These are phyloP conservation scores for Alloascoidea hylecoeti DNA, from an alignment of 805 yeast genomes.

Conservation along the genomic window DNA sequence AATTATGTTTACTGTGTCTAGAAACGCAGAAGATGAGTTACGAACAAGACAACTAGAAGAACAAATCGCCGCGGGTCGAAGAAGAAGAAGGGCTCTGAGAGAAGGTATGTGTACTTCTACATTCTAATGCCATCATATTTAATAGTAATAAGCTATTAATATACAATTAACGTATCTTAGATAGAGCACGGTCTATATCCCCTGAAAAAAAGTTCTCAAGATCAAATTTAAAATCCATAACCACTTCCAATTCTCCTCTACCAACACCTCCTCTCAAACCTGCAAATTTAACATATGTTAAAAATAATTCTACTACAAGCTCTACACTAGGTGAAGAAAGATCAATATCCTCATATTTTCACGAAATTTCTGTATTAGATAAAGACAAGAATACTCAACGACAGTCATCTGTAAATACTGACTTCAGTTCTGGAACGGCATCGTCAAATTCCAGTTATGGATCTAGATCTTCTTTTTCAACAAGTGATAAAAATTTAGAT, in stretches of 20 bases:
- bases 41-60: constrained; percentile 14
- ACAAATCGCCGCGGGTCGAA: constrained; percentile 15
- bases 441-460: background rate
- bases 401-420: too few relatives aligned
- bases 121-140: background rate
- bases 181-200: constrained; percentile 10
- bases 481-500: background rate
- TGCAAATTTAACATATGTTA: too few relatives aligned
- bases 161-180: constrained; percentile 2
- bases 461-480: background rate
- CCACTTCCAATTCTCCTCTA: too few relatives aligned
- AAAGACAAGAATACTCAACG: too few relatives aligned
- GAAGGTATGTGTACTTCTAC: constrained; percentile 5
- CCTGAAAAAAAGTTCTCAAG: constrained; percentile 6
- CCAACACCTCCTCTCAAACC: background rate
- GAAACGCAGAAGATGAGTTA: constrained; percentile 15
- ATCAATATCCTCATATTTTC: background rate
- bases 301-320: too few relatives aligned
- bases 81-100: constrained; percentile 12
- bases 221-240: constrained; percentile 1
- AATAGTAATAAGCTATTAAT: background rate
- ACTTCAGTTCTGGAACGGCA: background rate
- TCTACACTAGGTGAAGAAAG: constrained; percentile 10
- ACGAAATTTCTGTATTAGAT: background rate
- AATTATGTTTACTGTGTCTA: constrained; percentile 2